Percentiles rank a stretch among this genome's conserved stretches.
phyloP scores from a whole-genome alignment of 108 stramenopile genomes.

The Chaetoceros tenuissimus region DNA sequence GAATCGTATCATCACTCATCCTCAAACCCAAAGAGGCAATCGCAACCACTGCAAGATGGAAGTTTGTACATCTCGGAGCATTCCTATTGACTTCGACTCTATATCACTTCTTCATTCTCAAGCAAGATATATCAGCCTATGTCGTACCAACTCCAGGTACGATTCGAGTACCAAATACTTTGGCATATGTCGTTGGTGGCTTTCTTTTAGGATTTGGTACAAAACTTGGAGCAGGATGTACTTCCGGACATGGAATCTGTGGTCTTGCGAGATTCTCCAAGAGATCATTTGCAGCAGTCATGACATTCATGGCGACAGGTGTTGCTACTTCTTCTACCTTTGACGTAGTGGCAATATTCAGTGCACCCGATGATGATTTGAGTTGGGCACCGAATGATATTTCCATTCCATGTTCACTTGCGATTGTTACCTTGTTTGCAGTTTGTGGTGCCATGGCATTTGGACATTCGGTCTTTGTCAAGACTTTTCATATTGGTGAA shows the following conservation, averaged over 20 bases:
- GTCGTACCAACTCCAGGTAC: background rate
- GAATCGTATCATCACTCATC: constrained; percentile 35
- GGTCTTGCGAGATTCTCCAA: constrained; percentile 72
- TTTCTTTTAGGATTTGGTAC: constrained; percentile 72
- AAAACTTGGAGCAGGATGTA: constrained; percentile 64
- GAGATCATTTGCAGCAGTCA: constrained; percentile 64
- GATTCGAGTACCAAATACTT: constrained; percentile 6
- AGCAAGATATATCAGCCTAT: background rate
- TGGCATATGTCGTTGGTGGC: constrained; percentile 46
- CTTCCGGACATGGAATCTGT: constrained; percentile 71
- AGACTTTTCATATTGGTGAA: background rate
- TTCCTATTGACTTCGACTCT: constrained; percentile 35
- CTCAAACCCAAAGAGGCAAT: constrained; percentile 22
- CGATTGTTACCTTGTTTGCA: background rate
- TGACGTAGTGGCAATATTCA: constrained; percentile 8
- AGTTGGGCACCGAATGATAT: background rate
- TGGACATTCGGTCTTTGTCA: too few relatives aligned
- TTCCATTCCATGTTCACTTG: background rate
- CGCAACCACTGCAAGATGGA: constrained; percentile 34
- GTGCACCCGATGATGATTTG: background rate
- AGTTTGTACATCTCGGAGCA: constrained; percentile 35
- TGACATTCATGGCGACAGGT: constrained; percentile 68
- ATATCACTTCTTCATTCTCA: background rate
- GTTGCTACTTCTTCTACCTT: constrained; percentile 23
- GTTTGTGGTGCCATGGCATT: too few relatives aligned